Conservation (phyloP, 805 yeast genomes). For the Yamadazyma akitaensis region DNA sequence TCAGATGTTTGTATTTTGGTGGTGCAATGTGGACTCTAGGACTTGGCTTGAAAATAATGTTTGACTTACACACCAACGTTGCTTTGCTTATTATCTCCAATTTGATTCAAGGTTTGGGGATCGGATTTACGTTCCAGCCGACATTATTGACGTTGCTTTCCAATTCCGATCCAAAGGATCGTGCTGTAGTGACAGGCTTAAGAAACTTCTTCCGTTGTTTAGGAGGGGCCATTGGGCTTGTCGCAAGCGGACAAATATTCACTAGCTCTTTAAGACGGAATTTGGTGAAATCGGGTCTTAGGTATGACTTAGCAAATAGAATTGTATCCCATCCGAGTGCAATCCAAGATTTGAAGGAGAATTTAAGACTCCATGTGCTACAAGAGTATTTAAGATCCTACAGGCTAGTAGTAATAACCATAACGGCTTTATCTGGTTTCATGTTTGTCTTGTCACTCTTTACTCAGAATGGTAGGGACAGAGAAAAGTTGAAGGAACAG, state of each 20-base stretch:
- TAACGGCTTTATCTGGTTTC: constrained; percentile 11
- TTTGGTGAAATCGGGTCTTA: not conserved
- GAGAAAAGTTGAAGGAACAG: not conserved
- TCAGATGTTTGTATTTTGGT: constrained; percentile 41
- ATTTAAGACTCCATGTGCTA: not conserved
- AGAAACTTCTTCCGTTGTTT: constrained; percentile 33
- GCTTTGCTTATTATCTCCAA: constrained; percentile 25
- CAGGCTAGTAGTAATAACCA: constrained; percentile 6
- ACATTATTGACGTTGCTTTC: constrained; percentile 53
- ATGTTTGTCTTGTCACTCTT: constrained; percentile 11
- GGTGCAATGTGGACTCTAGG: constrained; percentile 43
- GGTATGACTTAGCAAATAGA: not conserved
- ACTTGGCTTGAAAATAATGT: constrained; percentile 33
- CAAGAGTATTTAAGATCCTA: constrained; percentile 5
- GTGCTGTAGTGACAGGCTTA: constrained; percentile 34
- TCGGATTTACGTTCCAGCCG: constrained; percentile 55
- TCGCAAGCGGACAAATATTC: constrained; percentile 16
- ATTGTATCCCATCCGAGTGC: not conserved
- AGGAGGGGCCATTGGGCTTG: constrained; percentile 35
- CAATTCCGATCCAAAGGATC: constrained; percentile 31
- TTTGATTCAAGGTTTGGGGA: constrained; percentile 32
- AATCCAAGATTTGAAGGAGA: too few species aligned
- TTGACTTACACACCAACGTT: constrained; percentile 26
- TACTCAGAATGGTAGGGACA: constrained; percentile 2
- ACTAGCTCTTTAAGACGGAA: constrained; percentile 1